Conservation (phyloP, 1,284 basidiomycete species). For the Volvariella volvacea region DNA sequence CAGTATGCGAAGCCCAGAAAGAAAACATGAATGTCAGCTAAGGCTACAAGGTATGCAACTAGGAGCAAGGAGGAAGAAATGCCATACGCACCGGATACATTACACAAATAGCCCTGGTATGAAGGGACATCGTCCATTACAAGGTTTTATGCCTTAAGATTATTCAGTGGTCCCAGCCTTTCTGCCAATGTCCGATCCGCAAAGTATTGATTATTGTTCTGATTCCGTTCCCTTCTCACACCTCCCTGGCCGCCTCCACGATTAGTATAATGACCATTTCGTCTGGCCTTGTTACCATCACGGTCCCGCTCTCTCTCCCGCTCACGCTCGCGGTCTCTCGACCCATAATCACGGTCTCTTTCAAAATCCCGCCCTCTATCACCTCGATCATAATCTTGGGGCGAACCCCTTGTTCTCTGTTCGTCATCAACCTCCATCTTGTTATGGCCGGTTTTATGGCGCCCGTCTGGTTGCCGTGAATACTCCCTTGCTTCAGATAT, state of each 20-base stretch:
- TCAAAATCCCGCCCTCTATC: conserved; percentile 31
- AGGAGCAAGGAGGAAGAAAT: not conserved
- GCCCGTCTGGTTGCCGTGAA: conserved; percentile 31
- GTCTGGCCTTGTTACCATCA: conserved; percentile 18
- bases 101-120: conserved; percentile 15
- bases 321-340: conserved; percentile 25
- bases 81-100: conserved; percentile 26
- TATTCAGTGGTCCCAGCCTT: conserved; percentile 52
- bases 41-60: conserved; percentile 17
- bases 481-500: conserved; percentile 19
- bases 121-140: not conserved
- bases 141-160: conserved; percentile 1
- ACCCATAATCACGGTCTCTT: conserved; percentile 27
- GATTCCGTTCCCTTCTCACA: conserved; percentile 8
- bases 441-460: conserved; percentile 22
- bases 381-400: conserved; percentile 14
- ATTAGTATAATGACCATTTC: conserved; percentile 15
- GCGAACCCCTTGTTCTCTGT: conserved; percentile 28
- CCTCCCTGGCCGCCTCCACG: conserved; percentile 17
- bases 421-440: conserved; percentile 62
- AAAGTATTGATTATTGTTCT: conserved; percentile 23
- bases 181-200: conserved; percentile 76
- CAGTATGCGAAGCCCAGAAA: not conserved
- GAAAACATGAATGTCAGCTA: conserved; percentile 19
- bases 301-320: conserved; percentile 23